A percentile compares a stretch with the other conserved stretches of the same genome.
phyloP scores from a whole-genome alignment of 2,329 filamentous ascomycete genomes.

The Pezicula radicicola region DNA sequence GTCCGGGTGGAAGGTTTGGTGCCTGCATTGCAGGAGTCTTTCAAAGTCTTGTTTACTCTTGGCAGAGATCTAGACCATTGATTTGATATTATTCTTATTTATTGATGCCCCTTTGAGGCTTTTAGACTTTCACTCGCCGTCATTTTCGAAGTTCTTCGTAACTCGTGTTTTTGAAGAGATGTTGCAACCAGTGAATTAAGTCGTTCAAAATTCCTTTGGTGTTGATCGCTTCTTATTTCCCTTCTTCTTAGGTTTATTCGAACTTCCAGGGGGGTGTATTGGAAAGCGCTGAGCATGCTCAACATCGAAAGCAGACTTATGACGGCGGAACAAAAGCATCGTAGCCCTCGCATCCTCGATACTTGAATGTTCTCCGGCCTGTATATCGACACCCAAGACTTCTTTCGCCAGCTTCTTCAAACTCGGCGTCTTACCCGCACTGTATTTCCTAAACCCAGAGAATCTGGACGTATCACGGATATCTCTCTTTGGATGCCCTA shows the following conservation, averaged over 20 bases:
- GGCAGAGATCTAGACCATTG: slow-evolving; percentile 7
- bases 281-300: slow-evolving; percentile 71
- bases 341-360: slow-evolving; percentile 80
- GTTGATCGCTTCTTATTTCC: slow-evolving; percentile 42
- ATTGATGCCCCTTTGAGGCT: slow-evolving; percentile 14
- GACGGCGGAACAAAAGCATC: slow-evolving; percentile 82
- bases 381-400: slow-evolving; percentile 59
- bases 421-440: slow-evolving; percentile 65
- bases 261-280: slow-evolving; percentile 21
- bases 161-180: background rate
- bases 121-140: background rate
- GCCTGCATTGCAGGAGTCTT: slow-evolving; percentile 7
- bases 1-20: slow-evolving; percentile 1
- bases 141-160: too few relatives aligned
- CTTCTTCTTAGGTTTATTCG: slow-evolving; percentile 26
- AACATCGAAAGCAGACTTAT: slow-evolving; percentile 82
- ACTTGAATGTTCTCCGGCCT: slow-evolving; percentile 62
- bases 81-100: slow-evolving; percentile 1
- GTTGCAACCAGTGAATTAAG: background rate
- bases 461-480: slow-evolving; percentile 84
- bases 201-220: background rate
- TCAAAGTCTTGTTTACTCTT: background rate
- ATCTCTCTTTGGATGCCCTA: slow-evolving; percentile 76
- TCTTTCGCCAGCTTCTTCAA: slow-evolving; percentile 56
- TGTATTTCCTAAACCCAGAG: slow-evolving; percentile 67